Conservation (phyloP, 257 asterid genomes). For the Handroanthus guayacan region DNA sequence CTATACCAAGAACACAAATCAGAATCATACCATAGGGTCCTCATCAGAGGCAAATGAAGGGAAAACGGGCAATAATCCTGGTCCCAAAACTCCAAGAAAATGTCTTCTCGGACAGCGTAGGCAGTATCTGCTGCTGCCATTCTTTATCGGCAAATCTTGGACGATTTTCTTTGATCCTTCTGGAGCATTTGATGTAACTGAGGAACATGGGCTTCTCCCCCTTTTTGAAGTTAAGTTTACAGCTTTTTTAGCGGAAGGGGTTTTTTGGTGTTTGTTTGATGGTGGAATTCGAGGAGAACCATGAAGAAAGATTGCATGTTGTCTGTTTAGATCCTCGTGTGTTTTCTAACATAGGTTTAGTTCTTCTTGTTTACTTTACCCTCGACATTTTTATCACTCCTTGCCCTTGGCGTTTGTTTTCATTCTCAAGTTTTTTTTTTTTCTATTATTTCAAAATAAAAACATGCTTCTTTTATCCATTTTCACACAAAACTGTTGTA, state of each 20-base stretch:
- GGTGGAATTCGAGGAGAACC: slow-evolving; percentile 32
- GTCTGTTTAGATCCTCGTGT: background rate
- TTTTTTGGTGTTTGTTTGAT: slow-evolving; percentile 30
- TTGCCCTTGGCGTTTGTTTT: too few relatives aligned
- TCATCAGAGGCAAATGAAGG: slow-evolving; percentile 56
- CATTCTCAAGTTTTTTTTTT: too few relatives aligned
- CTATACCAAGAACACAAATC: slow-evolving; percentile 2
- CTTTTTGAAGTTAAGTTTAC: slow-evolving; percentile 31
- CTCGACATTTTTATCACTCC: background rate
- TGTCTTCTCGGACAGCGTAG: slow-evolving; percentile 62
- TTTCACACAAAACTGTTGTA: too few relatives aligned
- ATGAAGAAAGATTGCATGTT: slow-evolving; percentile 35
- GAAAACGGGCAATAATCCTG: slow-evolving; percentile 49
- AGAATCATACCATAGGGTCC: slow-evolving; percentile 53
- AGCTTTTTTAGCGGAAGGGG: background rate
- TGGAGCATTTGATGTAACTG: slow-evolving; percentile 31
- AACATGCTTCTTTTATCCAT: too few relatives aligned
- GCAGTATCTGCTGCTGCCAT: slow-evolving; percentile 47
- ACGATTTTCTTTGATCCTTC: slow-evolving; percentile 34
- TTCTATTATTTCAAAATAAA: too few relatives aligned
- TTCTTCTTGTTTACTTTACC: background rate
- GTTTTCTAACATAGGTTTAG: background rate
- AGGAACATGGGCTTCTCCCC: too few relatives aligned
- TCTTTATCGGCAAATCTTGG: slow-evolving; percentile 30
- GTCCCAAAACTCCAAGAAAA: slow-evolving; percentile 54